Percentiles rank a stretch among this genome's conserved stretches.
Evolutionary conservation across 306 rosid species (phyloP).

Genomic region (Amphicarpaea edgeworthii): DNA sequence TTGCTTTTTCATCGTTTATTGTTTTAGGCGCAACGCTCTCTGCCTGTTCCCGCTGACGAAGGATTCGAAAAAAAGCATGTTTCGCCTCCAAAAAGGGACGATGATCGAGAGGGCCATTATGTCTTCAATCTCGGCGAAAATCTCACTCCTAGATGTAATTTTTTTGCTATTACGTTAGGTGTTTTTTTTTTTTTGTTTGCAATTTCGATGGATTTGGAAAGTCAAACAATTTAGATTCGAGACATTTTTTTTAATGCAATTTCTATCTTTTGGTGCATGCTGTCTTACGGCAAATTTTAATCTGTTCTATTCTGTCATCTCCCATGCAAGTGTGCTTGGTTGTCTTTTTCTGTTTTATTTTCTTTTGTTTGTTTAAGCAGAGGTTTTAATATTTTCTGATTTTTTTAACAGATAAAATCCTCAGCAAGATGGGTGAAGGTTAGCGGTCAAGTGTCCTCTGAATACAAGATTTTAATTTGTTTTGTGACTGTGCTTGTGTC

Average conservation of each 20-base stretch:
- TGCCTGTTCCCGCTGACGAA: slow-evolving; percentile 50
- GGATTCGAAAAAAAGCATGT: slow-evolving; percentile 57
- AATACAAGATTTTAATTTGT: slow-evolving; percentile 77
- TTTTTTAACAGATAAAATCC: slow-evolving; percentile 80
- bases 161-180: not conserved
- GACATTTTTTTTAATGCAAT: too few species aligned
- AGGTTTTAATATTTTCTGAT: slow-evolving; percentile 6
- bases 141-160: slow-evolving; percentile 92
- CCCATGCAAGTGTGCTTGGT: not conserved
- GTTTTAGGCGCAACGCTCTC: slow-evolving; percentile 65
- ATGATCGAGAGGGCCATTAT: slow-evolving; percentile 96
- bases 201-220: not conserved
- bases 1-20: slow-evolving; percentile 30
- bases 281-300: not conserved
- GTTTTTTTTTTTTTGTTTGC: too few species aligned
- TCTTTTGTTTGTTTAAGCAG: not conserved
- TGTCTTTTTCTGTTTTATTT: not conserved
- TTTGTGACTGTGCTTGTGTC: slow-evolving; percentile 83
- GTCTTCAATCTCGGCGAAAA: slow-evolving; percentile 88
- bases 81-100: slow-evolving; percentile 88
- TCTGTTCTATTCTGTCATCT: not conserved
- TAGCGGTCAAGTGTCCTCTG: slow-evolving; percentile 93
- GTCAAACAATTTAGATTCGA: not conserved
- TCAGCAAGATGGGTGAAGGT: slow-evolving; percentile 99
- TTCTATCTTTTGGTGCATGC: not conserved